Evolutionary conservation across 2,329 filamentous ascomycete genomes (phyloP).

Genomic region (Aspergillus flavus): DNA sequence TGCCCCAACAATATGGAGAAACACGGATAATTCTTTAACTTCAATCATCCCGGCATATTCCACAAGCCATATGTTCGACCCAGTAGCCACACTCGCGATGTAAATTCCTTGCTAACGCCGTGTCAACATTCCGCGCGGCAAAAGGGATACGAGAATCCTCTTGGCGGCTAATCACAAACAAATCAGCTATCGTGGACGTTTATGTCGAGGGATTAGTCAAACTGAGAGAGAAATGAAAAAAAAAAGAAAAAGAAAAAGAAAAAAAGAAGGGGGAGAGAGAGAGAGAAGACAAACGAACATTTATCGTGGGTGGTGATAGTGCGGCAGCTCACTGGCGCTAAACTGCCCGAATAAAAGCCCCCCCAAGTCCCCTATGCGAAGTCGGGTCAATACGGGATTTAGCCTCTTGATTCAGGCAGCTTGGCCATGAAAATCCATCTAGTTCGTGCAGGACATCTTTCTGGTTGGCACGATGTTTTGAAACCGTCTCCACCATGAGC

Average conservation of each 20-base stretch:
- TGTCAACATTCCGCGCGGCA: not conserved
- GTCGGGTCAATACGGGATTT: not conserved
- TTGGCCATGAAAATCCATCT: not conserved
- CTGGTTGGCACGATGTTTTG: not conserved
- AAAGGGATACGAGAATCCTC: not conserved
- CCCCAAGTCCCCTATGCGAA: too few species aligned
- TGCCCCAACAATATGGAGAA: not conserved
- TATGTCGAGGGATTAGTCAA: too few species aligned
- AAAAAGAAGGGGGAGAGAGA: too few species aligned
- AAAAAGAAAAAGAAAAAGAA: too few species aligned
- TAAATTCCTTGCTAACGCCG: not conserved
- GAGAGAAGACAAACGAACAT: too few species aligned
- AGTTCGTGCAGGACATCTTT: not conserved
- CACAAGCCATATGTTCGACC: too few species aligned
- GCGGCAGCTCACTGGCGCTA: too few species aligned
- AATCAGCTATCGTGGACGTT: too few species aligned
- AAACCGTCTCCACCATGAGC: not conserved
- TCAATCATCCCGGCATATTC: not conserved
- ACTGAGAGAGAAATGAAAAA: too few species aligned
- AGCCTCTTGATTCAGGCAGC: not conserved
- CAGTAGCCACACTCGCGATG: too few species aligned
- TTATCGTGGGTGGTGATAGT: too few species aligned
- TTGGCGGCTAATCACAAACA: not conserved
- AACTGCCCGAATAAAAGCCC: too few species aligned
- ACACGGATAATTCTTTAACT: not conserved